These are phyloP conservation scores for Petunia hybrid DNA, from an alignment of 305 asterid genomes.

Conservation along the genomic window DNA sequence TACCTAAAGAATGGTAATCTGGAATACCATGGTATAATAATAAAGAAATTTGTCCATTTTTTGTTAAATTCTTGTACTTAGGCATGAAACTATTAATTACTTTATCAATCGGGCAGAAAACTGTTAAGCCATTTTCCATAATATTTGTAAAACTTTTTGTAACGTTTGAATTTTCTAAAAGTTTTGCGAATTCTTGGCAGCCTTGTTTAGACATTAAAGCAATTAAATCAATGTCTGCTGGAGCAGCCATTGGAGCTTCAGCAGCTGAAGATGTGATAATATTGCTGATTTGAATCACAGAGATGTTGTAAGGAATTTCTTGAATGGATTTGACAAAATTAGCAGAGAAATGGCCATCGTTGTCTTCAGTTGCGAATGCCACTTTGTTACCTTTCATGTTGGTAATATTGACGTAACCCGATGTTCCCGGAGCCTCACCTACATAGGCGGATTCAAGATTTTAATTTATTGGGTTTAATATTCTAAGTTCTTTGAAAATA, in stretches of 20 bases:
- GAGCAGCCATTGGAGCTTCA: constrained; percentile 66
- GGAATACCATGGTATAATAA: constrained; percentile 71
- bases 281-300: constrained; percentile 69
- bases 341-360: constrained; percentile 47
- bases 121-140: constrained; percentile 63
- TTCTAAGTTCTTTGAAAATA: neutral
- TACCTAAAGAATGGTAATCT: constrained; percentile 63
- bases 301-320: constrained; percentile 60
- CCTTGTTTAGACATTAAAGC: constrained; percentile 65
- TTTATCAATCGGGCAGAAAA: constrained; percentile 77
- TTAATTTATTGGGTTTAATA: neutral
- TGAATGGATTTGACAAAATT: constrained; percentile 59
- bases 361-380: constrained; percentile 59
- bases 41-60: constrained; percentile 50
- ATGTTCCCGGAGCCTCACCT: constrained; percentile 80
- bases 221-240: constrained; percentile 55
- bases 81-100: constrained; percentile 56
- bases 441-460: neutral
- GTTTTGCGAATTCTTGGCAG: constrained; percentile 61
- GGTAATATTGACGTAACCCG: constrained; percentile 76
- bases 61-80: constrained; percentile 56
- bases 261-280: constrained; percentile 66
- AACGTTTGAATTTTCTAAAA: constrained; percentile 49
- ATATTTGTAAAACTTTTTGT: constrained; percentile 49
- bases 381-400: constrained; percentile 75